Conservation (phyloP, 305 asterid species). For the Withania somnifera region DNA sequence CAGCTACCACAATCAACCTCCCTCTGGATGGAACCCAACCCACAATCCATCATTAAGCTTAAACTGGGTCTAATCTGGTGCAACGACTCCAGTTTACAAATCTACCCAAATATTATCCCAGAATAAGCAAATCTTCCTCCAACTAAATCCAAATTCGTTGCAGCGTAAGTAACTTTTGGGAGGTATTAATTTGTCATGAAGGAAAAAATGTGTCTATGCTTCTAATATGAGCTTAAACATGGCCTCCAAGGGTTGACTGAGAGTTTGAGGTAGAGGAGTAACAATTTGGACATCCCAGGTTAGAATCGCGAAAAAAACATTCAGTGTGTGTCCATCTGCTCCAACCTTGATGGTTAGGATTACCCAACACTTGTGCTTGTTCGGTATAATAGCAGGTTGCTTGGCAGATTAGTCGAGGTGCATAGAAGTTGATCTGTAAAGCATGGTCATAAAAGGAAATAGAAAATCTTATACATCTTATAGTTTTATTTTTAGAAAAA, state of each 20-base stretch:
- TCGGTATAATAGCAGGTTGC: background rate
- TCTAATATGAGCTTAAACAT: background rate
- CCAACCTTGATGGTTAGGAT: background rate
- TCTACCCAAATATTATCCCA: background rate
- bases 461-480: background rate
- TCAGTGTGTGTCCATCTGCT: background rate
- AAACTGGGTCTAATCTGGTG: background rate
- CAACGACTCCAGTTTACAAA: background rate
- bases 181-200: background rate
- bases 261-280: background rate
- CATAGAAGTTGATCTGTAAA: background rate
- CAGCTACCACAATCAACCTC: background rate
- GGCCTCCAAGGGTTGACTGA: background rate
- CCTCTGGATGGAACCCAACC: background rate
- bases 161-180: background rate
- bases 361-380: background rate
- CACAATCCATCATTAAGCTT: slow-evolving; percentile 5
- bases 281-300: background rate
- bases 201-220: background rate
- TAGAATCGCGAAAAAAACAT: background rate
- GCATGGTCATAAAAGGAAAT: background rate
- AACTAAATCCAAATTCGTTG: background rate
- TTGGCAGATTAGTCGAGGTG: background rate
- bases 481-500: background rate
- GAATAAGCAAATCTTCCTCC: background rate